Evolutionary conservation across 306 rosid genomes (phyloP), one percentile per base, ranked within the genome.

Genomic region (Begonia masoniana): DNA sequence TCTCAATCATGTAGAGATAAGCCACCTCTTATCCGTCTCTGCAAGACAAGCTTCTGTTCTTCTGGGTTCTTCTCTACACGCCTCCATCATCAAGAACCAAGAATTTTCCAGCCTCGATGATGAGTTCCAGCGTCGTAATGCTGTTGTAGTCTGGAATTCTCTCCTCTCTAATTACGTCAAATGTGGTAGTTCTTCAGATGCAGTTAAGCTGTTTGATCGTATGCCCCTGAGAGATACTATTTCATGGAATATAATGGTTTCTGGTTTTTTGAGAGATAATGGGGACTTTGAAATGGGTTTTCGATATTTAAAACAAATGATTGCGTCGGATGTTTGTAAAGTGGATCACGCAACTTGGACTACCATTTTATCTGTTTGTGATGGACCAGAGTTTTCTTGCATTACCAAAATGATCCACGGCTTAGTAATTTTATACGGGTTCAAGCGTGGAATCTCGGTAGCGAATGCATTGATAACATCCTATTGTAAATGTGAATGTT

Each of bases 381-480:
- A 85, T 74, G 82, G 80, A 43, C 41, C 45, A 24, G 80, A 64
- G 65, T 58, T 70, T 58, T 63, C 60, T 48, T 31, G 51, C 50
- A 52, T 67, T 41, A 77, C 54, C 39, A 69, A 60, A 61, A 76
- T 78, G 94, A 69, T 85, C 12, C 97, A 89, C 61, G 71, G 85
- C 52, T 72, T 88, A 56, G 89, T 74, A 45, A 50, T 82, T 66
- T 58, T 68, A 39, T 73, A 77, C 66, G 97, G 97, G 13, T 85
- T 71, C 68, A 79, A 66, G 54, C 45, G 50, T 65, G 89, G 79
- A 65, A 69, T 74, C 56, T 52, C 83, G 0, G 87, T 85, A 58
- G 95, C 82, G 54, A 88, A 88, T 78, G 85, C 95, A 55, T 76
- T 88, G 67, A 66, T 88, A 62, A 85, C 95, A 13, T 62, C 94